Evolutionary conservation across 2,329 filamentous ascomycete genomes (phyloP), one percentile per base, ranked within the genome.

Genomic region (Talaromyces sp.): DNA sequence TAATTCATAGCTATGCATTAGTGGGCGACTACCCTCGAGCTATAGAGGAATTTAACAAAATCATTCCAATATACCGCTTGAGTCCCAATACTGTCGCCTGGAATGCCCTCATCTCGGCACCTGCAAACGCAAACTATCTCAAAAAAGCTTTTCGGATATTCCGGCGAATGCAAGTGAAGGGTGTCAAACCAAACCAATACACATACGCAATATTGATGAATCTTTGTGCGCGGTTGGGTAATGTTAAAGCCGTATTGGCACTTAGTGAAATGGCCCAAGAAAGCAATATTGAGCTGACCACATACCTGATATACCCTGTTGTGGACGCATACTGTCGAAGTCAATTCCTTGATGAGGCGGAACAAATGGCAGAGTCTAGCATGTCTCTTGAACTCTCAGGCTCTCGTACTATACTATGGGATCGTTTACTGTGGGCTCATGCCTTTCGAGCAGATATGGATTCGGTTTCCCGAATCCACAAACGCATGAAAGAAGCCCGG

Each of bases 21-120:
- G 79, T 85, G 56, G 89, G 87, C 2, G 86, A 96, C 66, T 73
- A 89, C 0, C 70, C 78, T 3, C 80, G 84, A 57, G 85, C 88
- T 0, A 76, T 84, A 56, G 73, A 78, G 23, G 83, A 88, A 40
- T 89, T 97, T 64, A 70, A 85, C 54, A 79, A 82, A n/a, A 85
- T 95, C 61, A 70, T 72, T 28, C 68, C 76, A 6, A 79, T 85
- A 56, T 88, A 87, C 68, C 75, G 78, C 0, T 67, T 89, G 16
- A 66, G 78, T 50, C 88, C 88, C 6, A 85, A 86, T 65, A 73
- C 82, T 1, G 72, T 80, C 40, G 86, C 84, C 65, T 96, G 89
- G 88, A 96, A 96, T 70, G 87, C 88, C 27, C 75, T 96, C 31
- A 79, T 98, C 53, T 86, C 88, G 68, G 88, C 89, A 2, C 85